phyloP scores from a whole-genome alignment of 2,329 filamentous ascomycete species.

The Albophoma yamanashiensis region DNA sequence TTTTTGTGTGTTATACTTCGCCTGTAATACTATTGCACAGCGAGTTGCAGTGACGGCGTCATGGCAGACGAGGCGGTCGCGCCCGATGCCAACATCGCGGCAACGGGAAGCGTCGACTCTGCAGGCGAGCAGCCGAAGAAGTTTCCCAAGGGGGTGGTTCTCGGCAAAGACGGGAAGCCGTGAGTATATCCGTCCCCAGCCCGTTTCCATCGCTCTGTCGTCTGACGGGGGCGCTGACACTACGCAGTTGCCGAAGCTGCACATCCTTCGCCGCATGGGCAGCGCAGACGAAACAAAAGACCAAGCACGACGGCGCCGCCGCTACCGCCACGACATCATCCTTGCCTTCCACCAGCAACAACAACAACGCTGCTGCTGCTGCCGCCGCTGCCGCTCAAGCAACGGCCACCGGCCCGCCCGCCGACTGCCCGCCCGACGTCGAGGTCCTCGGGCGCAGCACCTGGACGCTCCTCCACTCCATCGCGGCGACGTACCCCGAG shows the following conservation, averaged over 20 bases:
- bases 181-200: slow-evolving; percentile 30
- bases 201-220: not conserved
- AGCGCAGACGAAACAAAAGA: slow-evolving; percentile 16
- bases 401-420: slow-evolving; percentile 26
- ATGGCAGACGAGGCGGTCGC: slow-evolving; percentile 29
- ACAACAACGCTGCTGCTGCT: too few relatives aligned
- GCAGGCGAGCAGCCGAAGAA: slow-evolving; percentile 33
- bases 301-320: slow-evolving; percentile 5
- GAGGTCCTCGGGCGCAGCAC: slow-evolving; percentile 75
- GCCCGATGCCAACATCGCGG: slow-evolving; percentile 11
- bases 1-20: too few relatives aligned
- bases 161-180: slow-evolving; percentile 79
- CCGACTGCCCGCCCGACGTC: slow-evolving; percentile 84
- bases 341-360: slow-evolving; percentile 8
- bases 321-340: not conserved
- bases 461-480: slow-evolving; percentile 89
- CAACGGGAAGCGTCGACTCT: slow-evolving; percentile 8
- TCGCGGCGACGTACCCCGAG: slow-evolving; percentile 77
- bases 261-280: slow-evolving; percentile 19
- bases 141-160: slow-evolving; percentile 60
- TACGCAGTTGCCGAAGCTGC: slow-evolving; percentile 20
- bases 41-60: not conserved
- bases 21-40: not conserved
- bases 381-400: slow-evolving; percentile 18
- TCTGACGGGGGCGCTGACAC: not conserved